Percentiles rank a stretch among this genome's conserved stretches.
phyloP scores from a whole-genome alignment of 768 basidiomycete genomes.

The Mycena amicta region DNA sequence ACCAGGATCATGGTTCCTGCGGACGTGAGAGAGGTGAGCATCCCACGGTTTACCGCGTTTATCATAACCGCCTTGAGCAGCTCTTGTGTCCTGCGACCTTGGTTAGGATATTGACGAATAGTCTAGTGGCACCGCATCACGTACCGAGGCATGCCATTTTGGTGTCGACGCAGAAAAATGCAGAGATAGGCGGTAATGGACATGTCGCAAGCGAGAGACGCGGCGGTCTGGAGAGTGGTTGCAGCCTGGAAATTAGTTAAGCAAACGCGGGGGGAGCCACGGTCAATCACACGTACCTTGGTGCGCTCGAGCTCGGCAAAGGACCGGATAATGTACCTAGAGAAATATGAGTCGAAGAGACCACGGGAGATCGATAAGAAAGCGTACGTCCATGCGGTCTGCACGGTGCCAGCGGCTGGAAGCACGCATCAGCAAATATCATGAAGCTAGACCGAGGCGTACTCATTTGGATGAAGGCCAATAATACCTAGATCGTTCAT shows the following conservation, averaged over 20 bases:
- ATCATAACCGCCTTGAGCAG: constrained; percentile 14
- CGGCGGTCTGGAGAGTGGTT: constrained; percentile 17
- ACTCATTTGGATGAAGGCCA: constrained; percentile 13
- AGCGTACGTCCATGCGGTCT: constrained; percentile 4
- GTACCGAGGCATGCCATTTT: constrained; percentile 12
- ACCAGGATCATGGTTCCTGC: constrained; percentile 12
- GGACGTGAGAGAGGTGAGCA: constrained; percentile 12
- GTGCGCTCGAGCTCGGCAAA: constrained; percentile 11
- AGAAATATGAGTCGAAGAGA: neutral
- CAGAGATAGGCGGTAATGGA: constrained; percentile 14
- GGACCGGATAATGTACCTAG: constrained; percentile 5
- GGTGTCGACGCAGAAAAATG: constrained; percentile 3
- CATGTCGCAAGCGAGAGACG: constrained; percentile 13
- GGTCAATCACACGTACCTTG: constrained; percentile 11
- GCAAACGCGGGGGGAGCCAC: too few relatives aligned
- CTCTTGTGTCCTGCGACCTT: constrained; percentile 13
- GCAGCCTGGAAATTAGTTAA: neutral
- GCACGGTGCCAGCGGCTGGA: constrained; percentile 13
- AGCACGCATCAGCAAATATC: neutral
- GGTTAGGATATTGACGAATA: too few relatives aligned
- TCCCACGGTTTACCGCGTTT: constrained; percentile 16
- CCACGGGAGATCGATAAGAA: neutral
- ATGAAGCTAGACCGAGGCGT: neutral
- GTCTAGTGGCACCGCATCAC: too few relatives aligned
- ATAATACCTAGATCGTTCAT: constrained; percentile 1